Evolutionary conservation across 768 basidiomycete species (phyloP), one percentile per base, ranked within the genome.

Genomic region (Suillus tomentosus): DNA sequence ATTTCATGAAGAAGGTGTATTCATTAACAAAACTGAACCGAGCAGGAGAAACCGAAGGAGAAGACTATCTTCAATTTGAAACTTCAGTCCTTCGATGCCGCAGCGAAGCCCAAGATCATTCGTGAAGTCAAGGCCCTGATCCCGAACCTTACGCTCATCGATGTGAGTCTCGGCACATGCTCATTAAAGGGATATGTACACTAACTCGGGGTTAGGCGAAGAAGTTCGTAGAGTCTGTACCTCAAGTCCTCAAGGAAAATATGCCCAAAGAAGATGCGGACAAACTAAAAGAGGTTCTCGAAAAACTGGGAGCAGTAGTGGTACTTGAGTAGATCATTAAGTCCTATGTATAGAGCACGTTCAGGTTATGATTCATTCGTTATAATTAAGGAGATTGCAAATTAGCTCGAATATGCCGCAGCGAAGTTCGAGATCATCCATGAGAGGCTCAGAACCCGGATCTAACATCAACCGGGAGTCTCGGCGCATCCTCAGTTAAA

Each of bases 41-140:
- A 27, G 6, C 66, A 94, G 89, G 94, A 95, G 77, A 97, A 96
- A 73, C 95, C 95, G 57, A 98, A 97, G 80, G 97, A 98, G 82
- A 99, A 99, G 88, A 97, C 95, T 19, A 84, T 96, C 40, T 99
- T 99, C 81, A 96, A 89, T 70, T 91, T 98, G 73, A 95, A 88
- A 78, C 85, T 99, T 48, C 94, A 96, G 74, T 94, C 94, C 55
- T 97, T 99, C 72, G 96, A 97, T 66, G 87, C 95, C 3, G 82
- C 85, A 13, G 83, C 92, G 60, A 99, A 99, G 78, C 92, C 97
- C 36, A 99, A 99, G 82, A 87, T 98, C 72, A 99, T 99, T 73
- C 87, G 92, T 70, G 97, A 99, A 79, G 94, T 99, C 71, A 99
- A 99, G 84, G 92, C 92, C 7, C 74, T 99, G 67, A 90, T 96